Base-by-base conservation (phyloP, 352 stramenopile species). In the Albugo laibachii region DNA sequence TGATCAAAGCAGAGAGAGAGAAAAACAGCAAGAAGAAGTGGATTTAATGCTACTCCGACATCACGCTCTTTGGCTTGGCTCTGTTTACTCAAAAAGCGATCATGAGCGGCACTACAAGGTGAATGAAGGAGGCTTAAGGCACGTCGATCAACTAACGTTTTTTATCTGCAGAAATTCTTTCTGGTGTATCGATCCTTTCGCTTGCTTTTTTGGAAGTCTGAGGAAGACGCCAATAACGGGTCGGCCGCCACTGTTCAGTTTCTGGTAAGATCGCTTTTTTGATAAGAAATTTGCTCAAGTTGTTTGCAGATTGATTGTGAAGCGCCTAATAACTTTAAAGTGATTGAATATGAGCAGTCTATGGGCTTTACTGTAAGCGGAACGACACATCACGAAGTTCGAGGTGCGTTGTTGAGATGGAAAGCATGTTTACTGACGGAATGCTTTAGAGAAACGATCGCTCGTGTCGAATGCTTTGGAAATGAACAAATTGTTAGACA, bases 191-290 rank as follows among this genome's bases (percentile, higher is more conserved):
- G 72, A 15, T 49, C 70, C 5, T 85, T 63, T 52, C 74, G 77
- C 11, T 87, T 91, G 50, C 55, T 87, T 20, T 46, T 91, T 20
- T 91, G 77, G 77, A 91, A 84, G 54, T 68, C 51, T 13, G 61
- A 59, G 11, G 77, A 91, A 52, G 77, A 91, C 52, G 69, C 72
- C 13, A 71, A 85, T 35, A 57, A 57, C 13, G 69, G 70, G 1
- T 55, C 59, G 0, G 58, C 66, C 31, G 68, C 77, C 15, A 47
- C 61, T 19, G 48, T 76, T 21, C 69, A 85, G 45, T 48, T 91
- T 5, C 55, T 84, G 51, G 77, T 89, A 63, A 1, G 65, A 62
- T 11, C 8, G 13, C 37, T 44, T 15, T 43, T 36, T 34, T 56
- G 21, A 31, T 3, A 31, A 31, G 24, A 31, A 31, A 31, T 31